Base-by-base conservation (phyloP, 2,329 filamentous ascomycete genomes). In the Epichloe gansuensis region DNA sequence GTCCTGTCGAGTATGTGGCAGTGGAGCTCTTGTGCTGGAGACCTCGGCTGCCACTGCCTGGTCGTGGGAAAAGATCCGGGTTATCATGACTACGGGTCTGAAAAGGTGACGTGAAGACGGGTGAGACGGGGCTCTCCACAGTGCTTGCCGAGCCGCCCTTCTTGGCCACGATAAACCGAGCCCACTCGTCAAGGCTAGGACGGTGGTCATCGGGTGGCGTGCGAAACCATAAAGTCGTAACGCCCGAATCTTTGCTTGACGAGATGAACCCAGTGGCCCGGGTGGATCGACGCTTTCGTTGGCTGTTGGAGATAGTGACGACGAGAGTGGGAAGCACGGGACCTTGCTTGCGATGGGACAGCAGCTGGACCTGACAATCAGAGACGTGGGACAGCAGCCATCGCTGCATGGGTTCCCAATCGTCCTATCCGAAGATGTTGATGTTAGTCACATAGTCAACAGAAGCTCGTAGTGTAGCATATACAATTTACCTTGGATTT, bases 211-310 rank as follows among this genome's bases (percentile, higher is more conserved):
- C 77, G 4, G 69, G 65, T 15, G 74, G 68, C 0, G 73, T 68
- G 35, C 82, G 78, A 56, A 85, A 84, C 67, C 76, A 76, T 3
- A 85, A 64, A 0, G 73, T 75, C 8, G 69, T 72, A 3, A 73
- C 67, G 8, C 68, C 65, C 1, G 72, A 67, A 15, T 81, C 76
- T 61, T 76, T 81, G 53, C 67, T 73, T 6, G 70, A 65, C 9
- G 75, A 64, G 17, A 74, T 75, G 23, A 85, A 68, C 3, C 77
- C 78, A 4, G 77, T 75, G 3, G 82, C 78, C 55, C 81, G 74
- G 58, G 81, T 85, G 46, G 82, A 85, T 55, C 82, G 74, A 48
- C 82, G 76, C 60, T 83, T 85, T 52, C 79, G 76, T 56, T 81
- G 70, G 62, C 80, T 83, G 57, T 84, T 80, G 39, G 74, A 71